Conservation (phyloP, 495 filamentous ascomycete species). For the Aspergillus kassunensis region DNA sequence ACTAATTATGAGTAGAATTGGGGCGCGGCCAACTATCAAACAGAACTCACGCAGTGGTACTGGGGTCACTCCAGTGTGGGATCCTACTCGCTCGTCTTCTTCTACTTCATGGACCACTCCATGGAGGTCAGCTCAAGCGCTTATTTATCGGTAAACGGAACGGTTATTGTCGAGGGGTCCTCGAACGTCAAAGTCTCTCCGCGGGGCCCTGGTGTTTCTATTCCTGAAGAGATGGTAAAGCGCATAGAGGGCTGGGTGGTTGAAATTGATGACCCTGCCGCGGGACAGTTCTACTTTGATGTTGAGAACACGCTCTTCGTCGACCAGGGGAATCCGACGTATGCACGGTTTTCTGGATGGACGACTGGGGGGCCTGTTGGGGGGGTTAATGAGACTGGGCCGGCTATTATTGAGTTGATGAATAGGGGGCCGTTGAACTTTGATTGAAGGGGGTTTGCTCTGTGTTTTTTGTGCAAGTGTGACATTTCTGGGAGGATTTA, state of each 20-base stretch:
- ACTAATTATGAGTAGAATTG: background rate
- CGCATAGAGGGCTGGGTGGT: background rate
- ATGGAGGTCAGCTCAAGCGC: background rate
- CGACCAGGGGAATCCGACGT: background rate
- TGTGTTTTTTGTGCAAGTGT: no score
- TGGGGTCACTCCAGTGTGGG: background rate
- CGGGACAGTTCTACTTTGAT: background rate
- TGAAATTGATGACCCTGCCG: background rate
- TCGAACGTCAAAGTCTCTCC: background rate
- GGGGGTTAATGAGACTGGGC: background rate
- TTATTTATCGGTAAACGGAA: background rate
- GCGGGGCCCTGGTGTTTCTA: background rate
- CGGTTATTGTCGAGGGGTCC: background rate
- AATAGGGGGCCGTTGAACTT: no score
- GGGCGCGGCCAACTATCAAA: background rate
- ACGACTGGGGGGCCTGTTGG: background rate
- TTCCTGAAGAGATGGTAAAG: background rate
- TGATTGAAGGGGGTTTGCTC: no score
- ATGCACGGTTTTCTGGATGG: background rate
- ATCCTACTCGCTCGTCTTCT: background rate
- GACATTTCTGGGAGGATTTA: no score
- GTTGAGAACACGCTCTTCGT: background rate
- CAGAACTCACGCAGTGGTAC: background rate
- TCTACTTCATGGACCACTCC: background rate
- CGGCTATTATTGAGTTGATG: background rate